Percentiles rank a stretch among this genome's conserved stretches.
Conservation (phyloP, 1,284 basidiomycete genomes). For the Boletus sp. region DNA sequence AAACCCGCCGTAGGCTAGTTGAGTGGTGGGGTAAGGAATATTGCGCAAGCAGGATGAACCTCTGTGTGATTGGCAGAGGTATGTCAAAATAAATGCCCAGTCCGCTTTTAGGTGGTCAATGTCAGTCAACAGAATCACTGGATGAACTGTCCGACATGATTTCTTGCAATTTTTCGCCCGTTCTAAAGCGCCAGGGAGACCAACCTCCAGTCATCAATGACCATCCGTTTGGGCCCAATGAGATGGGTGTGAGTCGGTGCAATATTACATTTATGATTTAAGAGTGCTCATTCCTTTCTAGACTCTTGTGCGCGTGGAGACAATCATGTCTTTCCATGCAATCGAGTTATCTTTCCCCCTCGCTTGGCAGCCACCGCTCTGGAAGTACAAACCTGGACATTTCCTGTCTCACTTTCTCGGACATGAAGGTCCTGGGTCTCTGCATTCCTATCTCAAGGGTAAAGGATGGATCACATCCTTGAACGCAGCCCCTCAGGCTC, state of each 20-base stretch:
- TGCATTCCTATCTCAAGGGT: constrained; percentile 88
- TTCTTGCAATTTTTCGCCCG: constrained; percentile 74
- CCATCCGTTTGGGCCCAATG: constrained; percentile 71
- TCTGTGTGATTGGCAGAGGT: constrained; percentile 90
- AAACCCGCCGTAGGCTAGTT: constrained; percentile 87
- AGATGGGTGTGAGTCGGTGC: constrained; percentile 63
- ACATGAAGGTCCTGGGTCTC: constrained; percentile 93
- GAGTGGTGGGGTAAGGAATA: constrained; percentile 96
- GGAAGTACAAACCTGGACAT: constrained; percentile 77
- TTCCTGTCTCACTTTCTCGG: constrained; percentile 89
- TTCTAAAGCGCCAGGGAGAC: constrained; percentile 67
- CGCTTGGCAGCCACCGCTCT: constrained; percentile 77
- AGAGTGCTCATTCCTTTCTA: constrained; percentile 32
- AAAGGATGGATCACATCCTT: constrained; percentile 89
- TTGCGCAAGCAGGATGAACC: constrained; percentile 90
- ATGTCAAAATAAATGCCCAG: constrained; percentile 11
- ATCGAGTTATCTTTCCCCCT: constrained; percentile 89
- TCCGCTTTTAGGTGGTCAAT: background rate
- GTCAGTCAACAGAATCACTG: constrained; percentile 60
- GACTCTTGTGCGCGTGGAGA: constrained; percentile 84
- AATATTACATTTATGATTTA: background rate
- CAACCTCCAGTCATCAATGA: constrained; percentile 67
- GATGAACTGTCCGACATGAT: constrained; percentile 73
- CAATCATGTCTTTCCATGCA: constrained; percentile 86
- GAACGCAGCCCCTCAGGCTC: constrained; percentile 68